A percentile compares a stretch with the other conserved stretches of the same genome.
Conservation (phyloP, 129 eudicot genomes). For the Scalesia atractyloides region DNA sequence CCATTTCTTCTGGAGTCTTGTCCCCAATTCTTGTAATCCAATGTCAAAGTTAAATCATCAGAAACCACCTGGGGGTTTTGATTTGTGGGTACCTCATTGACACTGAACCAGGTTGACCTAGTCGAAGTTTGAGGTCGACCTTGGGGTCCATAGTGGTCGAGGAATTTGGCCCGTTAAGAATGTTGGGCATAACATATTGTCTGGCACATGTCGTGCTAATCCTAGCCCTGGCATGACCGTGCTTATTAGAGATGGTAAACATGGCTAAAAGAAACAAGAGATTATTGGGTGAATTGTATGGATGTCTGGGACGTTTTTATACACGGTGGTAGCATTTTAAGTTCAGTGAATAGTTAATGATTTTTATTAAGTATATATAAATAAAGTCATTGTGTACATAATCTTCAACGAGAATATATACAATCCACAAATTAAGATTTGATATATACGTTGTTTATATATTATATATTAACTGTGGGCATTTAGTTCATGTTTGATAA, state of each 20-base stretch:
- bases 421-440: neutral
- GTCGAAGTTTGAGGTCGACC: conserved; percentile 3
- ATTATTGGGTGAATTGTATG: neutral
- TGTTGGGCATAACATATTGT: neutral
- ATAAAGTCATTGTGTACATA: too few relatives aligned
- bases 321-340: conserved; percentile 15
- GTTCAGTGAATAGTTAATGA: neutral
- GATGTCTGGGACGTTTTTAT: neutral
- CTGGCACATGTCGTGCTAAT: too few relatives aligned
- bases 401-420: neutral
- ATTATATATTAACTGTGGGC: neutral
- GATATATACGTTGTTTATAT: neutral
- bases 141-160: neutral
- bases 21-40: neutral
- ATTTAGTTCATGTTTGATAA: neutral
- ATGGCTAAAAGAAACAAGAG: neutral
- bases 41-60: neutral
- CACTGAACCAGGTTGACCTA: conserved; percentile 1
- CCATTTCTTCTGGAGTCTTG: neutral
- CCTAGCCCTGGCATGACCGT: conserved; percentile 2
- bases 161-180: neutral
- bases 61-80: neutral
- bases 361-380: neutral
- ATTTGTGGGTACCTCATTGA: neutral
- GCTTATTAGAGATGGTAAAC: conserved; percentile 1